Evolutionary conservation across 2,329 filamentous ascomycete genomes (phyloP), one percentile per base, ranked within the genome.

Genomic region (Rhynchosporium secalis): DNA sequence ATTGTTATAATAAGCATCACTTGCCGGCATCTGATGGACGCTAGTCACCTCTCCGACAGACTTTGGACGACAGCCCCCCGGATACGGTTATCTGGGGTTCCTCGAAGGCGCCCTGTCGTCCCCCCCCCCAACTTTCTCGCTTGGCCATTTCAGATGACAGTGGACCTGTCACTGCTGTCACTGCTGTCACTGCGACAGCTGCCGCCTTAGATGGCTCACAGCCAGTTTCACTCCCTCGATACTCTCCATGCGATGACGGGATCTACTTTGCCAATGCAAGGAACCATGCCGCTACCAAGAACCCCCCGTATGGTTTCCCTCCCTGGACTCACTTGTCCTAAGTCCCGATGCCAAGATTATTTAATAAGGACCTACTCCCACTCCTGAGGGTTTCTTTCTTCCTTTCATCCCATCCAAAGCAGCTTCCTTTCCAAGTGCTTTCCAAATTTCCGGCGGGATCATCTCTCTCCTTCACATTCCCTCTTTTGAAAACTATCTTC

Each of bases 201-300:
- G 29, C 56, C 26, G 54, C 58, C 58, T 71, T 66, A 67, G 69
- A 68, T 67, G 66, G 62, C 65, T 72, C 69, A 71, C 56, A 47
- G 70, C 68, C 62, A 68, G 71, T 73, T 73, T 73, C 71, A 73
- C 43, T 49, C 47, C 52, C 48, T 61, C 67, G 62, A 72, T 41
- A 40, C 40, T 48, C 49, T 61, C 67, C 62, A 69, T 72, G 69
- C 70, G 68, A 68, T 68, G 61, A 64, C 70, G 69, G 69, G 70
- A 72, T 71, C 69, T 62, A 56, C 70, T 66, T 61, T 69, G 63
- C 66, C 69, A 69, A 54, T 46, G 40, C 38, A 28, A 48, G 26
- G 40, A 20, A 20, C 20, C 20, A 20, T 20, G 20, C 20, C 20
- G 20, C 20, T 56, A 28, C 26, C 54, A 45, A 62, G 59, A 52